A percentile compares a stretch with the other conserved stretches of the same genome.
These are phyloP conservation scores for Alopecurus myosuroides DNA, from an alignment of 176 grass and related monocot species.

Conservation along the genomic window DNA sequence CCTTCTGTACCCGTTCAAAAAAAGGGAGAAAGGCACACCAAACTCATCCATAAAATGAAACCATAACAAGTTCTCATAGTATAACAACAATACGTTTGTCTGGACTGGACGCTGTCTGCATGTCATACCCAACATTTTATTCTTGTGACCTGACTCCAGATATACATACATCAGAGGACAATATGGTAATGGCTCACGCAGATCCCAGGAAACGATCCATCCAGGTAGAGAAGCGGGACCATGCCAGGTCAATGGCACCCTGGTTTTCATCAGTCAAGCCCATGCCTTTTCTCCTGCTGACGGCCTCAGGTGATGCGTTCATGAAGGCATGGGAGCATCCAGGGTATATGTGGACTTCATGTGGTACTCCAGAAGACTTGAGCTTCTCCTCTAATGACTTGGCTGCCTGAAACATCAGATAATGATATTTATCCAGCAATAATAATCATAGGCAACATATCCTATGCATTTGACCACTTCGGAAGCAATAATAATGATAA, in stretches of 20 bases:
- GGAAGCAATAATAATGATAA: too few relatives aligned
- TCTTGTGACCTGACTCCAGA: not conserved
- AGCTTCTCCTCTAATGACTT: constrained; percentile 88
- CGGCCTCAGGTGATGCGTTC: constrained; percentile 71
- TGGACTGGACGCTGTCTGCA: constrained; percentile 5
- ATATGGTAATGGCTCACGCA: constrained; percentile 22
- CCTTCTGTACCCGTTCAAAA: too few relatives aligned
- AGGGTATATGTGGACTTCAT: constrained; percentile 83
- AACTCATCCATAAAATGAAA: not conserved
- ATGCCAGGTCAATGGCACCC: constrained; percentile 53
- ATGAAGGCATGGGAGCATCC: constrained; percentile 79
- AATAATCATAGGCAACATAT: too few relatives aligned
- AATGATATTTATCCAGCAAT: not conserved
- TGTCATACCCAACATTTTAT: constrained; percentile 26
- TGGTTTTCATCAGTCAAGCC: constrained; percentile 61
- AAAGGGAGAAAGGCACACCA: not conserved
- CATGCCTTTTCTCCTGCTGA: constrained; percentile 82
- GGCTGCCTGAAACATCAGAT: constrained; percentile 54
- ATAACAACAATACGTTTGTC: constrained; percentile 11
- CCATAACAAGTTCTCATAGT: not conserved
- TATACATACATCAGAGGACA: not conserved
- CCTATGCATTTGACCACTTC: too few relatives aligned
- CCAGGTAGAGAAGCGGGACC: constrained; percentile 82
- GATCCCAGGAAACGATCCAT: constrained; percentile 62
- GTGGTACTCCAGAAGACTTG: constrained; percentile 54